Evolutionary conservation across 768 basidiomycete species (phyloP).

Genomic region (Lentinus brumalis): DNA sequence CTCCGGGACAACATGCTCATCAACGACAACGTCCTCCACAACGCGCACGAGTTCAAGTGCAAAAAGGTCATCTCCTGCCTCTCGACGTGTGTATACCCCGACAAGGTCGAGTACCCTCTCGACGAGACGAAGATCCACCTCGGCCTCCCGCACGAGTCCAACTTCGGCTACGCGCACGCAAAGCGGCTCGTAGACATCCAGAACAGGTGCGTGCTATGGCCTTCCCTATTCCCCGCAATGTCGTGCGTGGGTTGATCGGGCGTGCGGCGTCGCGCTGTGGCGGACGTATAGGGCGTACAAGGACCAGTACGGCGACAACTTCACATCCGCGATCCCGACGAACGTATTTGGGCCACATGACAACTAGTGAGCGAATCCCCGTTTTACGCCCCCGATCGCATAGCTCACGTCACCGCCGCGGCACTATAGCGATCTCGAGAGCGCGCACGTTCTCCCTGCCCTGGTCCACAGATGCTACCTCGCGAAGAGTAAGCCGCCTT

Average conservation of each 20-base stretch:
- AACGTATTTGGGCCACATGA: constrained; percentile 96
- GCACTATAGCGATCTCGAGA: constrained; percentile 70
- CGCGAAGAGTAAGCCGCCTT: constrained; percentile 69
- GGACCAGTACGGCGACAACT: constrained; percentile 92
- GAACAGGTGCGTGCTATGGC: constrained; percentile 67
- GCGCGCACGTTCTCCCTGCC: constrained; percentile 93
- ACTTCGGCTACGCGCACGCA: constrained; percentile 96
- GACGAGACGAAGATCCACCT: constrained; percentile 91
- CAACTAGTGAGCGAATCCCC: constrained; percentile 70
- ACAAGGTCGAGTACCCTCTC: constrained; percentile 91
- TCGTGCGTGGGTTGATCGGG: constrained; percentile 5
- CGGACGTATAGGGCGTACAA: constrained; percentile 75
- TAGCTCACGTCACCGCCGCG: constrained; percentile 3
- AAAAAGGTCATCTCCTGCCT: constrained; percentile 91
- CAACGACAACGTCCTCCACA: constrained; percentile 91
- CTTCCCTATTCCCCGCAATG: not conserved
- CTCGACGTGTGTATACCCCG: constrained; percentile 97
- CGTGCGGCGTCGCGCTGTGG: not conserved
- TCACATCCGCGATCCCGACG: constrained; percentile 95
- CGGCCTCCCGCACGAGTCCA: constrained; percentile 90
- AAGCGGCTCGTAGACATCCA: constrained; percentile 95
- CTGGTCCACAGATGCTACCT: constrained; percentile 92
- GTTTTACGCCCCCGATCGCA: not conserved
- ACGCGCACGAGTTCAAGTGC: constrained; percentile 62
- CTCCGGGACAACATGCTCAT: constrained; percentile 93